Conservation (phyloP, 2,329 filamentous ascomycete genomes). For the Penicillium sp. region DNA sequence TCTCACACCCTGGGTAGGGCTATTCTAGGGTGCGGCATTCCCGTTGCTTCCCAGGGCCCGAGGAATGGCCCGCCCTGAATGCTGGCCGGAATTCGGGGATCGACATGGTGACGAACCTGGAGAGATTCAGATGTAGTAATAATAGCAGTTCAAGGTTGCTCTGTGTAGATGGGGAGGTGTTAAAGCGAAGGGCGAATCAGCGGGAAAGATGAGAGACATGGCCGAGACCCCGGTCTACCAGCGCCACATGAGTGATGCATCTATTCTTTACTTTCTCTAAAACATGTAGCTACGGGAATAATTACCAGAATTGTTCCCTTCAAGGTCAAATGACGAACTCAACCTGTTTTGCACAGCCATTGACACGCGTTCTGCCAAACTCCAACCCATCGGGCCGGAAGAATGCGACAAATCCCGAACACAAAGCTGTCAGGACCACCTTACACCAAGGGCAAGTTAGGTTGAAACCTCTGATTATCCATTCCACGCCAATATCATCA, state of each 20-base stretch:
- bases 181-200: not conserved
- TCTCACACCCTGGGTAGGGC: conserved; percentile 3
- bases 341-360: conserved; percentile 12
- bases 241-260: too few relatives aligned
- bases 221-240: not conserved
- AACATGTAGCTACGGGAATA: too few relatives aligned
- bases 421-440: conserved; percentile 7
- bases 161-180: not conserved
- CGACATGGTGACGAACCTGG: conserved; percentile 2
- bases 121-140: not conserved
- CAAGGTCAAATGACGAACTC: not conserved
- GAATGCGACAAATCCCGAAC: conserved; percentile 14
- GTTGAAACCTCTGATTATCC: not conserved
- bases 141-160: not conserved
- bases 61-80: conserved; percentile 27
- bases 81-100: conserved; percentile 23
- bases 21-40: conserved; percentile 20
- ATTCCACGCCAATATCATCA: not conserved
- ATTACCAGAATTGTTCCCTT: not conserved
- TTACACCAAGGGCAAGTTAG: not conserved
- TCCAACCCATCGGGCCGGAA: not conserved
- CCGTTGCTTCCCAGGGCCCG: conserved; percentile 16
- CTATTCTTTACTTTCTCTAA: not conserved
- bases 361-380: conserved; percentile 26
- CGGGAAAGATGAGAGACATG: conserved; percentile 1